A percentile compares a stretch with the other conserved stretches of the same genome.
phyloP scores from a whole-genome alignment of 257 asterid species.

The Fraxinus quadrangulata region DNA sequence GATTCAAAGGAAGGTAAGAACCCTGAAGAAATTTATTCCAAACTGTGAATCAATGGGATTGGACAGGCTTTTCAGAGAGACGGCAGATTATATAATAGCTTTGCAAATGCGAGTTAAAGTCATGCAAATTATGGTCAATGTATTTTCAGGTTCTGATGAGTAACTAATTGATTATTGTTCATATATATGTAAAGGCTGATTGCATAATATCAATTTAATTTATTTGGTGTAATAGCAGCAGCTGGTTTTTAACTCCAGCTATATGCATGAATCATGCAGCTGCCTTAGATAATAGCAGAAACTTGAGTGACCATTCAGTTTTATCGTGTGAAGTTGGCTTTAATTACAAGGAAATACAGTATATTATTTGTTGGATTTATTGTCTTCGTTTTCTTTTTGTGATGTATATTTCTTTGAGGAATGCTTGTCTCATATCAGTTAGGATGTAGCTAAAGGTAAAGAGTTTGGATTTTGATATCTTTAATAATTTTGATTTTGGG shows the following conservation, averaged over 20 bases:
- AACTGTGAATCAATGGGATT: slow-evolving; percentile 44
- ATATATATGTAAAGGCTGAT: background rate
- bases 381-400: background rate
- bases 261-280: background rate
- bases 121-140: slow-evolving; percentile 57
- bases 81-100: slow-evolving; percentile 60
- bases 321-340: background rate
- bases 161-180: background rate
- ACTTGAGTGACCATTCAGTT: background rate
- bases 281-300: background rate
- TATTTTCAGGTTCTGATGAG: slow-evolving; percentile 30
- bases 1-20: slow-evolving; percentile 49
- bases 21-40: slow-evolving; percentile 59
- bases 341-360: background rate
- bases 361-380: background rate
- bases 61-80: slow-evolving; percentile 52
- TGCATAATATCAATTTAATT: background rate
- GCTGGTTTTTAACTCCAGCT: background rate
- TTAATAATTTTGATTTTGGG: too few species aligned
- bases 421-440: too few species aligned
- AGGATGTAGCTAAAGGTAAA: too few species aligned
- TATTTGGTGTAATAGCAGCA: background rate
- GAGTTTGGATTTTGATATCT: too few species aligned
- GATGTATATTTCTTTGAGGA: too few species aligned
- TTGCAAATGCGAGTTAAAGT: slow-evolving; percentile 52